These are phyloP conservation scores for Daldinia caldariorum DNA, from an alignment of 495 filamentous ascomycete genomes.

Conservation along the genomic window DNA sequence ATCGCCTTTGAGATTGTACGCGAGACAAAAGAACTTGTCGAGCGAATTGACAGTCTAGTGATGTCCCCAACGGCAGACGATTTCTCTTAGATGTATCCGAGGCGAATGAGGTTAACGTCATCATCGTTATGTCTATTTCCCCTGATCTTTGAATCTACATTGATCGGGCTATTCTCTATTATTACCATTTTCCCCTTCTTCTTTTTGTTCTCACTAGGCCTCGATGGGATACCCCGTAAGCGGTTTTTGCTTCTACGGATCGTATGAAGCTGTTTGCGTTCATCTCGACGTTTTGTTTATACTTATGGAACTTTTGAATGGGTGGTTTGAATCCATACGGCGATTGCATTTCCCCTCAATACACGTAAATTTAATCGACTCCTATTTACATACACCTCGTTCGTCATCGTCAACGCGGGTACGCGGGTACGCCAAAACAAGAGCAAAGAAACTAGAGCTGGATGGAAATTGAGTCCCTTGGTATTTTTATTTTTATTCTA, in stretches of 20 bases:
- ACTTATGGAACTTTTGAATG: conserved; percentile 17
- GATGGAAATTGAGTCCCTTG: conserved; percentile 18
- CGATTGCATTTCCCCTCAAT: conserved; percentile 18
- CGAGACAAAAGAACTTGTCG: conserved; percentile 79
- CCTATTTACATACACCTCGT: neutral
- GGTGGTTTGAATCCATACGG: conserved; percentile 8
- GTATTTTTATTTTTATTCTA: conserved; percentile 12
- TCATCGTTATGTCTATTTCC: conserved; percentile 19
- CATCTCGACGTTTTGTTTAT: conserved; percentile 26
- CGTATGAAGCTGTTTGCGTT: conserved; percentile 15
- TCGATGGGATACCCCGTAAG: conserved; percentile 41
- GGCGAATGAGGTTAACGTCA: conserved; percentile 31
- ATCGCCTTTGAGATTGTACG: conserved; percentile 88
- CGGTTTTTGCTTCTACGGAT: conserved; percentile 29
- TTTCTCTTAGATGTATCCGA: conserved; percentile 48
- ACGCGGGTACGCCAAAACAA: neutral
- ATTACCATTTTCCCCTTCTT: neutral
- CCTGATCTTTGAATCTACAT: conserved; percentile 7
- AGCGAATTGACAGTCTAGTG: conserved; percentile 54
- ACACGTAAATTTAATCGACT: conserved; percentile 27
- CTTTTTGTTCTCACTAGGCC: conserved; percentile 20
- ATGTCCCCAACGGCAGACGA: conserved; percentile 54
- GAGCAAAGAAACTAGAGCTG: neutral
- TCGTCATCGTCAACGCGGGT: neutral
- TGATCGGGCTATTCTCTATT: conserved; percentile 5